phyloP scores from a whole-genome alignment of 495 filamentous ascomycete species.

The Penicillium alfredii region DNA sequence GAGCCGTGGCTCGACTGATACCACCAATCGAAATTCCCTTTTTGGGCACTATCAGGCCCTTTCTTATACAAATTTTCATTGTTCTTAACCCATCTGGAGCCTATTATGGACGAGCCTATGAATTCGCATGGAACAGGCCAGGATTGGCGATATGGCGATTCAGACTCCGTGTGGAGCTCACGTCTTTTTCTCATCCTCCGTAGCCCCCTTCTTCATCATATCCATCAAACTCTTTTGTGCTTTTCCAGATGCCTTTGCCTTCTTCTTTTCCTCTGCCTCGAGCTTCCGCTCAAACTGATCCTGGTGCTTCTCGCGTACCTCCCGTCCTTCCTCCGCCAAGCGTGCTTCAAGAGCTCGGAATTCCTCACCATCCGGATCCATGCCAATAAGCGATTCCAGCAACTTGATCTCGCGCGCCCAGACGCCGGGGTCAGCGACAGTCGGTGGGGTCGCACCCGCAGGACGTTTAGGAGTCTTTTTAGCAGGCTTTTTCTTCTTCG shows the following conservation, averaged over 20 bases:
- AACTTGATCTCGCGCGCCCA: constrained; percentile 88
- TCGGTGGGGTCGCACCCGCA: constrained; percentile 17
- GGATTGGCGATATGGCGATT: no score
- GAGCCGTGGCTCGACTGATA: constrained; percentile 20
- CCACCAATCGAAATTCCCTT: constrained; percentile 19
- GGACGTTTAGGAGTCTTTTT: constrained; percentile 22
- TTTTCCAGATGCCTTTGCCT: no score
- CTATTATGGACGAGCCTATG: no score
- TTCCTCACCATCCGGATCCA: constrained; percentile 62
- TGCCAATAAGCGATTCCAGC: constrained; percentile 80
- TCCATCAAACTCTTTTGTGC: constrained; percentile 39
- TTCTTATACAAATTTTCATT: no score
- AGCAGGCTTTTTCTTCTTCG: constrained; percentile 22
- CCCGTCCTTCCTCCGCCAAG: constrained; percentile 59
- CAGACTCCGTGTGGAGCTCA: no score
- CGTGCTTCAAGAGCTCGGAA: constrained; percentile 59
- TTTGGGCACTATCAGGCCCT: no score
- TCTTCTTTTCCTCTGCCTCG: constrained; percentile 54
- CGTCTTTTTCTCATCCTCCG: constrained; percentile 2
- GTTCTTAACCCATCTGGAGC: constrained; percentile 8
- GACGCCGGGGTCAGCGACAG: constrained; percentile 62
- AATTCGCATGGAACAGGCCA: not conserved
- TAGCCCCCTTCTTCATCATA: constrained; percentile 29
- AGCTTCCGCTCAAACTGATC: constrained; percentile 69
- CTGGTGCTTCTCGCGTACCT: constrained; percentile 66